A percentile compares a stretch with the other conserved stretches of the same genome.
Conservation (phyloP, 2,329 filamentous ascomycete species). For the Harringtonia aguacate region DNA sequence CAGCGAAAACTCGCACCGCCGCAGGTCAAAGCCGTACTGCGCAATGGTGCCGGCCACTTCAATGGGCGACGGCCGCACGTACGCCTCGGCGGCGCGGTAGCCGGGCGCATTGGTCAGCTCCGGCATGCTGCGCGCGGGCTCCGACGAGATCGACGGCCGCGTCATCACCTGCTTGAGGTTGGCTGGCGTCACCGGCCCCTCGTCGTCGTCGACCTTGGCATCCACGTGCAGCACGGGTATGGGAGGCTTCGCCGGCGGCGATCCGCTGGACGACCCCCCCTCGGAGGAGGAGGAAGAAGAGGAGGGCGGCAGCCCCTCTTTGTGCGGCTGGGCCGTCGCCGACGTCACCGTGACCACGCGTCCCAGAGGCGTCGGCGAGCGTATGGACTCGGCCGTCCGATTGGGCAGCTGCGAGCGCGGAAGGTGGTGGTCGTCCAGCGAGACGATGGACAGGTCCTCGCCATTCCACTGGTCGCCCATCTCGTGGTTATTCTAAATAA, state of each 20-base stretch:
- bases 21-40: conserved; percentile 72
- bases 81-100: conserved; percentile 85
- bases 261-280: too few relatives aligned
- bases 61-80: conserved; percentile 75
- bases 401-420: conserved; percentile 40
- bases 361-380: conserved; percentile 34
- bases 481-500: conserved; percentile 65
- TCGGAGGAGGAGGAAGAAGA: too few relatives aligned
- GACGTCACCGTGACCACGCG: conserved; percentile 22
- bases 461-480: conserved; percentile 96
- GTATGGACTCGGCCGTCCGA: conserved; percentile 21
- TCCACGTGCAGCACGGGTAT: too few relatives aligned
- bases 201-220: conserved; percentile 19
- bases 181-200: conserved; percentile 55
- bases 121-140: conserved; percentile 26
- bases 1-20: conserved; percentile 66
- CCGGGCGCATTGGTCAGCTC: conserved; percentile 57
- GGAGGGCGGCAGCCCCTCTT: conserved; percentile 29
- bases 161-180: conserved; percentile 68
- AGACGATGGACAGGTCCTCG: conserved; percentile 88
- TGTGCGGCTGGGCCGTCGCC: conserved; percentile 28
- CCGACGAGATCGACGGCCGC: conserved; percentile 54
- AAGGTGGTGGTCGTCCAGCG: conserved; percentile 63
- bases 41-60: conserved; percentile 60
- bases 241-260: too few relatives aligned